These are phyloP conservation scores for Fusarium anguioides DNA, from an alignment of 2,329 filamentous ascomycete species.

Conservation along the genomic window DNA sequence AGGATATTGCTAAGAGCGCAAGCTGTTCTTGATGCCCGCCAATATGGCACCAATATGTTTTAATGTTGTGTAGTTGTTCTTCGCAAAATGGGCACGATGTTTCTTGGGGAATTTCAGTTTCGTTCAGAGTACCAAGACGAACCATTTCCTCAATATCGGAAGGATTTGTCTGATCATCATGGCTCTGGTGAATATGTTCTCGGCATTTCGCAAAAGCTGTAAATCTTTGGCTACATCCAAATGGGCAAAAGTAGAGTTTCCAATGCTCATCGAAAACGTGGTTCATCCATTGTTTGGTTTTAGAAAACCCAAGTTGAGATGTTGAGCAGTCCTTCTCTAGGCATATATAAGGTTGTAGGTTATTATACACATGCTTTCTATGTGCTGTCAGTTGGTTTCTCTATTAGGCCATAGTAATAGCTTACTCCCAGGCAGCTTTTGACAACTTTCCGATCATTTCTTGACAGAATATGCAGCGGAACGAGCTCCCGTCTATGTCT, in stretches of 20 bases:
- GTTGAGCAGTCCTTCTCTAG: not conserved
- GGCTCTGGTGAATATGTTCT: not conserved
- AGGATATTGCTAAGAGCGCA: not conserved
- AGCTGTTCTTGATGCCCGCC: not conserved
- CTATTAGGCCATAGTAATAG: not conserved
- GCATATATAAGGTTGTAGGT: not conserved
- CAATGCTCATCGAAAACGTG: not conserved
- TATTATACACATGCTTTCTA: not conserved
- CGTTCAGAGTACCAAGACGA: not conserved
- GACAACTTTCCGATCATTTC: not conserved
- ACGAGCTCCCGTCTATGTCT: not conserved
- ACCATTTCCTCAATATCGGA: not conserved
- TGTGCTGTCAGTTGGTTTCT: not conserved
- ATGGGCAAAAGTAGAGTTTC: not conserved
- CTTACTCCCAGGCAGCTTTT: not conserved
- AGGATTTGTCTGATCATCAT: rapidly evolving
- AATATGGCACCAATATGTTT: not conserved
- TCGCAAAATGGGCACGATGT: not conserved
- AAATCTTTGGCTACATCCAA: not conserved
- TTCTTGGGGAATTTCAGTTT: not conserved
- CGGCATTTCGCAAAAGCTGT: rapidly evolving
- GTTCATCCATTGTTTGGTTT: not conserved
- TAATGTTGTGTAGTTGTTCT: not conserved
- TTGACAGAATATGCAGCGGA: not conserved
- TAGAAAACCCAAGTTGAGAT: not conserved